phyloP scores from a whole-genome alignment of 2,329 filamentous ascomycete genomes.

The Diaporthe sp. region DNA sequence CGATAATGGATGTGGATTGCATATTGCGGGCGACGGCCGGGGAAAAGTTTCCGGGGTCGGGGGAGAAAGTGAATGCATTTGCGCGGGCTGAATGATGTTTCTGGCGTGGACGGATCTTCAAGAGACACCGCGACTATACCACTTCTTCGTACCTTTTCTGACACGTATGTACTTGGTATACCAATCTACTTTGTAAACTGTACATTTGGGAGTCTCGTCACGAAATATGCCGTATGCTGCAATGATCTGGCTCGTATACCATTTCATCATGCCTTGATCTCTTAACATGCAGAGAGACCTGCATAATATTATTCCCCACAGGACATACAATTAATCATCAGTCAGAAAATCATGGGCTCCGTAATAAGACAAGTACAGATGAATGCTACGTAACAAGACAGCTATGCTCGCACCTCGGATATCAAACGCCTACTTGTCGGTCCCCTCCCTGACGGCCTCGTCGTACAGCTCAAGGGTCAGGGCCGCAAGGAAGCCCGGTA shows the following conservation, averaged over 20 bases:
- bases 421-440: conserved; percentile 6
- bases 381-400: background rate
- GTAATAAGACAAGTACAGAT: background rate
- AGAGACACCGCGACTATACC: conserved; percentile 32
- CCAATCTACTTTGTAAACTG: conserved; percentile 26
- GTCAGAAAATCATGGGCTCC: background rate
- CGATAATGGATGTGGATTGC: conserved; percentile 29
- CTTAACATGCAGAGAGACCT: background rate
- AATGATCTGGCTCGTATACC: background rate
- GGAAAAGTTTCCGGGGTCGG: background rate
- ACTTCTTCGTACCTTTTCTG: conserved; percentile 29
- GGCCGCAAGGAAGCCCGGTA: conserved; percentile 92
- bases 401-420: background rate
- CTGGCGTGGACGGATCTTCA: conserved; percentile 18
- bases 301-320: background rate
- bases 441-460: conserved; percentile 55
- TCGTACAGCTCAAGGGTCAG: conserved; percentile 96
- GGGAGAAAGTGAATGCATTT: conserved; percentile 28
- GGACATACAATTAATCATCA: background rate
- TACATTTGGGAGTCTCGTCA: background rate
- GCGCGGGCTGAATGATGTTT: conserved; percentile 22
- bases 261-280: background rate
- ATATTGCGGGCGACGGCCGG: conserved; percentile 17
- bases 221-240: background rate
- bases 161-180: conserved; percentile 28